Evolutionary conservation across 345 rosid species (phyloP), one percentile per base, ranked within the genome.

Genomic region (Moringa oleifera): DNA sequence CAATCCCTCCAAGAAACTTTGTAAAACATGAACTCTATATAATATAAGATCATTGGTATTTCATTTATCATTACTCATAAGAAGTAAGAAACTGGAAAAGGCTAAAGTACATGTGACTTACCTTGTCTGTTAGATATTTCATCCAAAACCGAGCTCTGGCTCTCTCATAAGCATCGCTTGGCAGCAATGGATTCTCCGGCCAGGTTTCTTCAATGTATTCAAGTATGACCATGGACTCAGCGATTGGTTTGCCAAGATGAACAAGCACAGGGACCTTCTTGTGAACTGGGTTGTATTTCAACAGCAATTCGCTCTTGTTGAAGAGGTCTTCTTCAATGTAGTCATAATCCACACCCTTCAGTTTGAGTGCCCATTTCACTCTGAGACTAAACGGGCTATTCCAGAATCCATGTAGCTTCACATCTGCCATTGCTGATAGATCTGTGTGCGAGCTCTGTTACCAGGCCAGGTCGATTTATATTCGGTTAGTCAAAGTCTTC

Each of bases 121-220:
- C 60, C 54, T 52, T 59, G 8, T 67, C 64, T 1, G 36, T 51
- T 0, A 24, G 16, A 66, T 23, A 66, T 50, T 49, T 21, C 16
- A 66, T 53, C 57, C 57, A 61, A 18, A 61, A 66, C 23, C 25
- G 46, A 56, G 70, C 62, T 0, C 0, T 10, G 10, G 66, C 51
- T 65, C 47, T 55, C 7, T 10, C 52, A 41, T 53, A 65, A 60
- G 62, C 51, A 55, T 71, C 53, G 0, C 10, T 22, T 8, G 75
- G 66, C 7, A 66, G 70, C 58, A 71, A 45, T 0, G 71, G 71
- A 37, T 19, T 61, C 10, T 71, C 53, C 17, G 20, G 64, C 73
- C 73, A 70, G 1, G 49, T 64, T 41, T 59, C 66, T 58, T 70
- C 74, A 19, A 64, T 59, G 59, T 70, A 64, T 31, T 70, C 45